Base-by-base conservation (phyloP, 1,284 basidiomycete genomes). In the Cystobasidiaceae sp. region DNA sequence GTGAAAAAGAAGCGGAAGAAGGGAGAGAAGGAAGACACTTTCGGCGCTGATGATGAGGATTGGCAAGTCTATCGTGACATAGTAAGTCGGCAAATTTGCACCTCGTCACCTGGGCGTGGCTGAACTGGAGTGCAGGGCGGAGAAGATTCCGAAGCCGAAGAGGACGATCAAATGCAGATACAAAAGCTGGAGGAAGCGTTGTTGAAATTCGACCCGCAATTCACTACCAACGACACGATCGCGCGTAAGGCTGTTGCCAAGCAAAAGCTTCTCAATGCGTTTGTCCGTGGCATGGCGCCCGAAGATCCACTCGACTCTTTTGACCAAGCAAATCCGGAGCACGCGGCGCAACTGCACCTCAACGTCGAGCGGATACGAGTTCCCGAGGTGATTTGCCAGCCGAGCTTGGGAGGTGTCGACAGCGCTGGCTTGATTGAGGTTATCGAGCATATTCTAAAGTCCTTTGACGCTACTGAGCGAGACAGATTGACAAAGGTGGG, bases 51-150 rank as follows among this genome's bases (percentile, higher is more conserved):
- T 71, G 94, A 98, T 74, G 90, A 88, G 17, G 94, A 98, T 76
- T 98, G 96, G 94, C 87, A 87, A 0, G 93, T 98, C 56, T 98
- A 98, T 75, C 89, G 94, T 65, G 93, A 97, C 78, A 94, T 99
- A 66, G 91, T 92, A 72, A 69, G 81, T 77, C n/a, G 2, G 13
- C 2, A n/a, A n/a, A n/a, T n/a, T n/a, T n/a, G n/a, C n/a, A n/a
- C n/a, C n/a, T n/a, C n/a, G n/a, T n/a, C n/a, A n/a, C n/a, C n/a
- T n/a, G n/a, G n/a, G n/a, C n/a, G n/a, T n/a, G n/a, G n/a, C n/a
- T n/a, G n/a, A n/a, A n/a, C n/a, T n/a, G n/a, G n/a, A n/a, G 28
- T n/a, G n/a, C 90, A 90, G 71, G 86, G 83, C 2, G 85, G 86
- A 0, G 88, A 88, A 2, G 85, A 85, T n/a, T 93, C 91, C 0